These are phyloP conservation scores for Bombardia bombarda DNA, from an alignment of 495 filamentous ascomycete species.

Conservation along the genomic window DNA sequence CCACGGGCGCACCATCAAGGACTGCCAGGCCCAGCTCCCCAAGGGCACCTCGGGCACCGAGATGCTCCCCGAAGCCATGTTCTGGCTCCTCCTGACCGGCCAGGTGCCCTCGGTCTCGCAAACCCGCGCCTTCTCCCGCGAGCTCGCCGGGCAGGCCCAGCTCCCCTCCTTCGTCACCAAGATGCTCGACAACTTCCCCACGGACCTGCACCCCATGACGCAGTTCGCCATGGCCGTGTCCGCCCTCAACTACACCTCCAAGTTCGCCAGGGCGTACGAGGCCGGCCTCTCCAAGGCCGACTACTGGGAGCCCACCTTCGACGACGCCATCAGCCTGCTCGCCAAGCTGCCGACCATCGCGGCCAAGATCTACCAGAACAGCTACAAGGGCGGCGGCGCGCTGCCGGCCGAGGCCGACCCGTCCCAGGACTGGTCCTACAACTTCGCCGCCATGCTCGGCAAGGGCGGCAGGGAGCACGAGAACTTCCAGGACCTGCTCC, in stretches of 20 bases:
- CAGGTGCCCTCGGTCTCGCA: conserved; percentile 78
- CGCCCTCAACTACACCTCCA: conserved; percentile 82
- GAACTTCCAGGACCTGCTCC: conserved; percentile 90
- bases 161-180: conserved; percentile 80
- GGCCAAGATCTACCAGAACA: conserved; percentile 92
- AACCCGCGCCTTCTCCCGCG: conserved; percentile 70
- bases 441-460: conserved; percentile 94
- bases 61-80: conserved; percentile 99
- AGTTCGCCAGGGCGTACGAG: conserved; percentile 90
- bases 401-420: conserved; percentile 70
- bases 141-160: conserved; percentile 76
- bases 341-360: conserved; percentile 96
- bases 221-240: conserved; percentile 93
- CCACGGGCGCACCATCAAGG: conserved; percentile 95
- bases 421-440: conserved; percentile 93
- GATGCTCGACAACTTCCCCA: conserved; percentile 86
- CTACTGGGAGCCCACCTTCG: conserved; percentile 98
- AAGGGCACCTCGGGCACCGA: conserved; percentile 92
- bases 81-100: conserved; percentile 95
- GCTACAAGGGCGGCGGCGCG: conserved; percentile 66
- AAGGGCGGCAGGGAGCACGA: conserved; percentile 78
- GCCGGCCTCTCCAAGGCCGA: conserved; percentile 83
- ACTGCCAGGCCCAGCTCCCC: conserved; percentile 88
- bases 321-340: conserved; percentile 87
- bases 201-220: conserved; percentile 91